Percentiles rank a stretch among this genome's conserved stretches.
Evolutionary conservation across 345 rosid genomes (phyloP).

Genomic region (Pistacia integerrima): DNA sequence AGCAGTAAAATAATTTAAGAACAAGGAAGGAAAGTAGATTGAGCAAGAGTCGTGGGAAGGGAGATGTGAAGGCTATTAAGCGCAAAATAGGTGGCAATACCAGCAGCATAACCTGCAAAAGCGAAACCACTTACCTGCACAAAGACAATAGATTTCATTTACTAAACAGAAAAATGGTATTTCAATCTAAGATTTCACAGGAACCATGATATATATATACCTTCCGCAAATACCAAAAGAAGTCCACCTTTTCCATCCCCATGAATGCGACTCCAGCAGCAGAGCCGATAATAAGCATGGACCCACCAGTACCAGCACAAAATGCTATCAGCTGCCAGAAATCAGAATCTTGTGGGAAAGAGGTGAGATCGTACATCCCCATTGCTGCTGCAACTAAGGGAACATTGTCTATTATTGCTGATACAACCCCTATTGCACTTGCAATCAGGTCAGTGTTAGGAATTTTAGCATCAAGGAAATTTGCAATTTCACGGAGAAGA

Average conservation of each 20-base stretch:
- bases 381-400: constrained; percentile 95
- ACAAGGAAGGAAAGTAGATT: constrained; percentile 60
- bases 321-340: constrained; percentile 96
- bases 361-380: constrained; percentile 93
- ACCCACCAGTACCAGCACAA: constrained; percentile 97
- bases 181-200: neutral
- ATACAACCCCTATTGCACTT: constrained; percentile 78
- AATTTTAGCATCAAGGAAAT: constrained; percentile 84
- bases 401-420: constrained; percentile 89
- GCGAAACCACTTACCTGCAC: constrained; percentile 93
- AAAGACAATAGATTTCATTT: constrained; percentile 10
- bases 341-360: constrained; percentile 80
- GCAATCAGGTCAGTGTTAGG: constrained; percentile 76
- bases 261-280: constrained; percentile 97
- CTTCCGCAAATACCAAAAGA: constrained; percentile 96
- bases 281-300: constrained; percentile 89
- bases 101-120: constrained; percentile 88
- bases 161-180: neutral
- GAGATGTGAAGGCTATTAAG: constrained; percentile 39
- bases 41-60: constrained; percentile 61
- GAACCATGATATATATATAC: constrained; percentile 33
- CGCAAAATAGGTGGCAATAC: constrained; percentile 64
- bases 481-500: constrained; percentile 85
- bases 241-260: constrained; percentile 99
- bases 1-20: constrained; percentile 27